Evolutionary conservation across 192 early-diverging fungal species (phyloP).

Genomic region (Coemansia javaensis): DNA sequence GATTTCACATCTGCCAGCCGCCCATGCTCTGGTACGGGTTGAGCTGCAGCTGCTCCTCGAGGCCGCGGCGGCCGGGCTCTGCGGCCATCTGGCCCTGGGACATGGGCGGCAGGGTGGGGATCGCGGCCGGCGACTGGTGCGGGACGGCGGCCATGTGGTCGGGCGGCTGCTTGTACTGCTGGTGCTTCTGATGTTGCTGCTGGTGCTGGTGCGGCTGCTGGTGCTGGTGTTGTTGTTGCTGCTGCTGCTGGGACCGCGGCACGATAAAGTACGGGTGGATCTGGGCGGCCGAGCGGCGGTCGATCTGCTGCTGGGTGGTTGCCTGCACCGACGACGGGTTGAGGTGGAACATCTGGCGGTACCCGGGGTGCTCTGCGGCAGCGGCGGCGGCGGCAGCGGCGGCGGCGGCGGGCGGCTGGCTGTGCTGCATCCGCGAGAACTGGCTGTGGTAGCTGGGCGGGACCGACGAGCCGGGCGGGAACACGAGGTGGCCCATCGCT

Average conservation of each 20-base stretch:
- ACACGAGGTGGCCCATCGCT: slow-evolving; percentile 2
- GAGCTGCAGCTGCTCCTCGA: slow-evolving; percentile 31
- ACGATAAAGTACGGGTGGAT: slow-evolving; percentile 28
- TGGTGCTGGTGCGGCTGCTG: slow-evolving; percentile 18
- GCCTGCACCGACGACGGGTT: slow-evolving; percentile 17
- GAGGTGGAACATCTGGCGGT: slow-evolving; percentile 18
- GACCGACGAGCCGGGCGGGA: neutral
- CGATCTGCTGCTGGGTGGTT: slow-evolving; percentile 20
- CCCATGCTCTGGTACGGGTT: slow-evolving; percentile 27
- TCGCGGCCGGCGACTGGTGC: slow-evolving; percentile 14
- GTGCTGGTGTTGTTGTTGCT: slow-evolving; percentile 23
- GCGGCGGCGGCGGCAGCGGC: neutral
- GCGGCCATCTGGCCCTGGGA: slow-evolving; percentile 9
- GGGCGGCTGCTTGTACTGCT: slow-evolving; percentile 3
- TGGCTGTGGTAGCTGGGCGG: slow-evolving; percentile 4
- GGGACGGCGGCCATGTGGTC: neutral
- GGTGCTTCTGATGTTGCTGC: slow-evolving; percentile 8
- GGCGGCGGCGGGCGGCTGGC: neutral
- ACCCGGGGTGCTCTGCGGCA: neutral
- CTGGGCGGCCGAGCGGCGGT: slow-evolving; percentile 8
- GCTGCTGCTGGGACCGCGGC: slow-evolving; percentile 25
- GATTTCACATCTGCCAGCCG: slow-evolving; percentile 26
- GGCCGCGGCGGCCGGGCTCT: slow-evolving; percentile 8
- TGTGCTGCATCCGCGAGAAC: slow-evolving; percentile 7
- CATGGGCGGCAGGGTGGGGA: slow-evolving; percentile 24